These are phyloP conservation scores for Talaromyces funiculosus DNA, from an alignment of 2,329 filamentous ascomycete genomes.

Conservation along the genomic window DNA sequence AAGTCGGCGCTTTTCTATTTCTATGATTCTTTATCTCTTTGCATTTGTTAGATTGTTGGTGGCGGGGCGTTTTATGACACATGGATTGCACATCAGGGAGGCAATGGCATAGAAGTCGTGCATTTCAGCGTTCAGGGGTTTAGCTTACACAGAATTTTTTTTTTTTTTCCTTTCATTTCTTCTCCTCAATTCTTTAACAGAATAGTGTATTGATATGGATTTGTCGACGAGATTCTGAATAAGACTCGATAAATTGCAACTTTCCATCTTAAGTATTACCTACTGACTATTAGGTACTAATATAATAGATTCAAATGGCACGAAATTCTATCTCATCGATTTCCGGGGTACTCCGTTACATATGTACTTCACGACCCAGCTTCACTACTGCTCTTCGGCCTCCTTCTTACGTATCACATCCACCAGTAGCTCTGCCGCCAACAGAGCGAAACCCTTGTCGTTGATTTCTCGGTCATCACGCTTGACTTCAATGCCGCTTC, in stretches of 20 bases:
- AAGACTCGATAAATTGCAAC: neutral
- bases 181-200: neutral
- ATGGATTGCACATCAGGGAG: neutral
- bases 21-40: neutral
- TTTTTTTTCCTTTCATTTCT: neutral
- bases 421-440: constrained; percentile 21
- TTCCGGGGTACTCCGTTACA: too few relatives aligned
- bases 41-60: neutral
- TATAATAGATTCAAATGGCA: neutral
- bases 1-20: neutral
- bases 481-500: constrained; percentile 46
- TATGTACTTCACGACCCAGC: neutral
- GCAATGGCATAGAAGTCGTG: constrained; percentile 4
- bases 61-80: constrained; percentile 1
- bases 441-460: constrained; percentile 25
- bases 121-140: constrained; percentile 9
- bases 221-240: neutral
- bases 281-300: neutral
- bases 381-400: neutral
- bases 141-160: neutral
- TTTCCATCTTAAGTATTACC: too few relatives aligned
- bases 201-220: neutral
- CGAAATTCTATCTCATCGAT: too few relatives aligned
- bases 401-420: constrained; percentile 17
- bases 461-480: constrained; percentile 40